Percentiles rank a stretch among this genome's conserved stretches.
These are phyloP conservation scores for Suhomyces tanzawaensis DNA, from an alignment of 805 yeast species.

Conservation along the genomic window DNA sequence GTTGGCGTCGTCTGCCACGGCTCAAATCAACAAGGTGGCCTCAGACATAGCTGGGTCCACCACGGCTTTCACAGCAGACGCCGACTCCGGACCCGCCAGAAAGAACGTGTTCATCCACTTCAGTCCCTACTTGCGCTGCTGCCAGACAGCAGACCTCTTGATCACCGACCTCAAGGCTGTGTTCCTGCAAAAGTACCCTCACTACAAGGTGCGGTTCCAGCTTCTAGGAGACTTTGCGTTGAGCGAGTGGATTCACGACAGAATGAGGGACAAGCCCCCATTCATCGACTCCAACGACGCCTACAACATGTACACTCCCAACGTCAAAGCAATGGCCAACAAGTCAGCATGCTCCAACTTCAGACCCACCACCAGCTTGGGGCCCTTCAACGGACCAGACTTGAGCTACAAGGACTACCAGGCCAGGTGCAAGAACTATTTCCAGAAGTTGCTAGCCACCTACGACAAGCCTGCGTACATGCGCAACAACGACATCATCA, in stretches of 20 bases:
- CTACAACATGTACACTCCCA: constrained; percentile 45
- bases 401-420: constrained; percentile 40
- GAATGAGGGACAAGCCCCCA: constrained; percentile 42
- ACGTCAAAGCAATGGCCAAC: constrained; percentile 34
- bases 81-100: constrained; percentile 12
- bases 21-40: constrained; percentile 28
- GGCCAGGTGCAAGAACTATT: constrained; percentile 36
- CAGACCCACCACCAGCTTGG: constrained; percentile 42
- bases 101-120: constrained; percentile 40
- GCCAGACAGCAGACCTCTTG: constrained; percentile 43
- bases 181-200: constrained; percentile 23
- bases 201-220: constrained; percentile 34
- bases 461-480: constrained; percentile 36
- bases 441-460: constrained; percentile 41
- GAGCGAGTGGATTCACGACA: constrained; percentile 46
- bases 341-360: constrained; percentile 35
- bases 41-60: constrained; percentile 25
- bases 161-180: constrained; percentile 26
- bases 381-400: constrained; percentile 42
- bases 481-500: constrained; percentile 32
- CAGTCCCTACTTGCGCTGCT: constrained; percentile 43
- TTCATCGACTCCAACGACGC: constrained; percentile 44
- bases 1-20: constrained; percentile 26
- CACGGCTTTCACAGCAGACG: constrained; percentile 16
- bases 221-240: constrained; percentile 44